Conservation (phyloP, 352 stramenopile genomes). For the Pythium sp. region DNA sequence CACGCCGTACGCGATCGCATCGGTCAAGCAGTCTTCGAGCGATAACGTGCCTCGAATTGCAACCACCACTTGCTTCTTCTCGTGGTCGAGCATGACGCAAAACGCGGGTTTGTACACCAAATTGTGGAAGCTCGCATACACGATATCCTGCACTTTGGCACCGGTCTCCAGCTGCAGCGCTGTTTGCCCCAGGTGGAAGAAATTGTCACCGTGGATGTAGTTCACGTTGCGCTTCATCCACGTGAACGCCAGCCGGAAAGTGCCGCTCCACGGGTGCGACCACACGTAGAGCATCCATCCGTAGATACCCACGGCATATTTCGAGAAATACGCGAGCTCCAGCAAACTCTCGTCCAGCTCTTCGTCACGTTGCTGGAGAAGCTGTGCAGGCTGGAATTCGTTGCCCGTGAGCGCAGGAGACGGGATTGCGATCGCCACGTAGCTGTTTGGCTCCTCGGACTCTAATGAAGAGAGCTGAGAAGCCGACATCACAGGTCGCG, state of each 20-base stretch:
- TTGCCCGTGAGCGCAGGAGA: slow-evolving; percentile 16
- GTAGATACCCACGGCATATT: slow-evolving; percentile 86
- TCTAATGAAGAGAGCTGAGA: slow-evolving; percentile 27
- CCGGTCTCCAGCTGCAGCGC: slow-evolving; percentile 81
- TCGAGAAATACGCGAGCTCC: slow-evolving; percentile 81
- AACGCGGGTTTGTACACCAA: slow-evolving; percentile 80
- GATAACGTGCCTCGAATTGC: slow-evolving; percentile 84
- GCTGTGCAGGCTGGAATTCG: slow-evolving; percentile 13
- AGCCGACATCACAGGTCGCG: slow-evolving; percentile 13
- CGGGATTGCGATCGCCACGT: slow-evolving; percentile 54
- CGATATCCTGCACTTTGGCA: slow-evolving; percentile 60
- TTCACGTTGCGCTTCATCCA: slow-evolving; percentile 55
- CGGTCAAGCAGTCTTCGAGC: slow-evolving; percentile 84
- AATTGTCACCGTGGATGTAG: slow-evolving; percentile 87
- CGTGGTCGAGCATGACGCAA: slow-evolving; percentile 77
- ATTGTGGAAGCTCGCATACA: slow-evolving; percentile 82
- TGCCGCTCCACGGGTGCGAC: slow-evolving; percentile 86
- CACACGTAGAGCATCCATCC: slow-evolving; percentile 90
- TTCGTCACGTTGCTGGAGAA: slow-evolving; percentile 38
- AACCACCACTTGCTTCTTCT: slow-evolving; percentile 67
- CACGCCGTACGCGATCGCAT: slow-evolving; percentile 83
- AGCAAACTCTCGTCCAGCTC: slow-evolving; percentile 47
- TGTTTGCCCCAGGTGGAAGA: slow-evolving; percentile 73
- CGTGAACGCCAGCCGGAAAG: slow-evolving; percentile 68
- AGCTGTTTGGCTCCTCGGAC: slow-evolving; percentile 21